Evolutionary conservation across 352 stramenopile genomes (phyloP), one percentile per base, ranked within the genome.

Genomic region (Blastocystis sp.): DNA sequence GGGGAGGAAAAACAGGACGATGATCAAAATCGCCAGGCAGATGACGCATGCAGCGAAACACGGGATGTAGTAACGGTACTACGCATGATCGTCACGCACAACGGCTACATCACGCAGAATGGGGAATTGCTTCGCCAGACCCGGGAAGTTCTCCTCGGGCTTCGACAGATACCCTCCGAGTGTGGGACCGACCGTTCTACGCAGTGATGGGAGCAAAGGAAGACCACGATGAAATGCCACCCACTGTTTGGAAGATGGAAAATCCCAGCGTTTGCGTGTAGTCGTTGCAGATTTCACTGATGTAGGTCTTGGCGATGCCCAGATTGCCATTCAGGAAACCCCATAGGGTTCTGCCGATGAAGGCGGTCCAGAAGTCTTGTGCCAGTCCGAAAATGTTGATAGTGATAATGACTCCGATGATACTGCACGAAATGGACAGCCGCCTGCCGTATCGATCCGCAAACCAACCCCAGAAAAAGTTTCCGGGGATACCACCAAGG

Each of bases 391-490:
- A 88, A 10, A 79, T 79, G 62, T 88, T 88, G 57, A 79, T 88
- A 7, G 68, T 7, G 57, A 88, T 79, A 40, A 88, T 79, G 28
- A 88, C 78, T 60, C 64, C 64, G 14, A 88, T 65, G 11, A 88
- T 65, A 78, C 78, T 79, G 14, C 65, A 28, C 28, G 21, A 76
- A 34, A 88, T 65, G 9, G 64, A 88, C 42, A 60, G 43, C 14
- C 78, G 64, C 52, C 78, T 11, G 10, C 78, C 78, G 34, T 79
- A 76, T 21, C 59, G 45, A 78, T 88, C 78, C 11, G 78, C 45
- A 77, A 79, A 88, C 78, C 78, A 88, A 59, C 78, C 78, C 78
- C 78, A 88, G 65, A 88, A 88, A 65, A 88, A 79, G 57, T 88
- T 88, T 57, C 78, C 78, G 2, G 78, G 78, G 9, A 88, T 70